Evolutionary conservation across 2,329 filamentous ascomycete species (phyloP), one percentile per base, ranked within the genome.

Genomic region (Neofusicoccum umdonicola): DNA sequence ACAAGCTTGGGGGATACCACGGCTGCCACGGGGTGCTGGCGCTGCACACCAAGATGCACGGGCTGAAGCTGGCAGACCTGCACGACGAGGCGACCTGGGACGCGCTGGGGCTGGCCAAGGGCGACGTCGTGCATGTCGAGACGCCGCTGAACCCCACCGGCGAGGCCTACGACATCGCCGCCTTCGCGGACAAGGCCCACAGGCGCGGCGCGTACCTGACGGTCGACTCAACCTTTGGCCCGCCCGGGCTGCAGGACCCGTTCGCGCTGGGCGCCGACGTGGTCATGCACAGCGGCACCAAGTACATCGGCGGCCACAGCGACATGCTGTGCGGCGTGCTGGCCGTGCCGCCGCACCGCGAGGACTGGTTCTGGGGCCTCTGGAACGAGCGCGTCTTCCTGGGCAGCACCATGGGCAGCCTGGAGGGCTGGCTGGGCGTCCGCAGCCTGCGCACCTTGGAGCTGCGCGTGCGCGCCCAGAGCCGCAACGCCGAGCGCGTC

Each of bases 291-390:
- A 90, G 86, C 60, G 95, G 93, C 3, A 97, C 93, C 17, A 99
- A 98, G 83, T 99, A 98, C 78, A 87, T 99, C 69, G 95, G 95
- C 19, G 95, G 95, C 0, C 95, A 99, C 79, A 94, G 90, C 69
- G 95, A 99, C 78, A 84, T 98, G 84, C 86, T 98, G 5, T 96
- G 91, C 73, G 95, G 95, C 22, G 89, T 96, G 17, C 80, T 99
- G 34, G 86, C 87, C 0, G 85, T 93, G 5, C 71, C 3, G 63
- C 68, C 2, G 70, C 70, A 12, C 70, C 73, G 61, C 0, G 64
- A 65, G 2, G 68, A 72, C 58, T 65, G 64, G 50, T 73, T 72
- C 71, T 83, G 58, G 81, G 80, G 78, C 22, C 79, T 98, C 71
- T 79, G 83, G 52, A 74, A 76, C 1, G 94, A 99, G 74, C 83